phyloP scores from a whole-genome alignment of 805 yeast species.

The Tetrapisispora pingtungensis region DNA sequence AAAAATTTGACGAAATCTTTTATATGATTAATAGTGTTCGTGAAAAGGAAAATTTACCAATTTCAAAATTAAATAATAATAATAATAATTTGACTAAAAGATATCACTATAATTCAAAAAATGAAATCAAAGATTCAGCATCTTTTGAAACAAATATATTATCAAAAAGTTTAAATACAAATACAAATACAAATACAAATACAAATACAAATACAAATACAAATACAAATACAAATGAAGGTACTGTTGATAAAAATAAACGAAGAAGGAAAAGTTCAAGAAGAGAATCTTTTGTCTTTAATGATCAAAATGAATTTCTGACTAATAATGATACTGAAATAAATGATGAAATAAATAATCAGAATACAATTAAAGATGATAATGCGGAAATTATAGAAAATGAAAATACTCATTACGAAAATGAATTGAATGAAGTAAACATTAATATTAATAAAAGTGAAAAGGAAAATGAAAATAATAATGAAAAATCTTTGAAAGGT shows the following conservation, averaged over 20 bases:
- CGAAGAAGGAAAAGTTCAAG: slow-evolving; percentile 33
- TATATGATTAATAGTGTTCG: slow-evolving; percentile 35
- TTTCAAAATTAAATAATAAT: background rate
- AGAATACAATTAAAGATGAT: no score
- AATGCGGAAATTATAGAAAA: background rate
- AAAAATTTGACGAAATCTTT: slow-evolving; percentile 37
- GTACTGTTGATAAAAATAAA: slow-evolving; percentile 6
- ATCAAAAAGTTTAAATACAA: no score
- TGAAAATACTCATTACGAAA: background rate
- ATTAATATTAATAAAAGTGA: background rate
- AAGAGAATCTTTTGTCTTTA: slow-evolving; percentile 33
- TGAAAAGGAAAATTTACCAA: slow-evolving; percentile 32
- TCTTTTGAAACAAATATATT: background rate
- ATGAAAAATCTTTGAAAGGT: background rate
- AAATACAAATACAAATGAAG: background rate
- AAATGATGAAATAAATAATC: no score
- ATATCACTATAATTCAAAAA: background rate
- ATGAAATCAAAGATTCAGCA: background rate
- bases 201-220: background rate
- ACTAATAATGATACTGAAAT: background rate
- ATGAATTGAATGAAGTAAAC: background rate
- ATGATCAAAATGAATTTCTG: slow-evolving; percentile 1
- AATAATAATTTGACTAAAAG: background rate
- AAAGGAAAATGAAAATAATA: background rate
- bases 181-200: background rate